A percentile compares a stretch with the other conserved stretches of the same genome.
These are phyloP conservation scores for Daldinia caldariorum DNA, from an alignment of 495 filamentous ascomycete species.

Conservation along the genomic window DNA sequence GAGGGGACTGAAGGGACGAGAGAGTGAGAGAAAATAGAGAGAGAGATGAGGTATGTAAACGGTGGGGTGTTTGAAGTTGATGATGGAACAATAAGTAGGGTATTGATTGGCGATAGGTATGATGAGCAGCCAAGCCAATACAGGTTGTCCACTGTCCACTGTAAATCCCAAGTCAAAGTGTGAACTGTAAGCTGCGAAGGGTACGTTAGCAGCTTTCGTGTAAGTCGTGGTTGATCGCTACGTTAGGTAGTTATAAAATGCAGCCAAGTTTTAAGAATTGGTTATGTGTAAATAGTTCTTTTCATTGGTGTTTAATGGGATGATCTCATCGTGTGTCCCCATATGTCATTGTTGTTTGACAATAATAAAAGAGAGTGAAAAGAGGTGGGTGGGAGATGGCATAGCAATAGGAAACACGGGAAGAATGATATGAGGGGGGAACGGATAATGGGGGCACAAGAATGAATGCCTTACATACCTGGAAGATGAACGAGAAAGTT, in stretches of 20 bases:
- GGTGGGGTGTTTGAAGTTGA: constrained; percentile 11
- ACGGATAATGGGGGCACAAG: neutral
- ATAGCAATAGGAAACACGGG: neutral
- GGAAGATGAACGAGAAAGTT: neutral
- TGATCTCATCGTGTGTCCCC: constrained; percentile 1
- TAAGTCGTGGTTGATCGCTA: neutral
- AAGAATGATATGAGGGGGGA: constrained; percentile 17
- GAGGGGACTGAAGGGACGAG: neutral
- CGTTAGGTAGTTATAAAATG: neutral
- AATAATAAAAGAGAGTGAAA: constrained; percentile 16
- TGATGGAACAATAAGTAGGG: neutral
- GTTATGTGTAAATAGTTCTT: neutral
- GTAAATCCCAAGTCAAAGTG: constrained; percentile 22
- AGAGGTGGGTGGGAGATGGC: neutral
- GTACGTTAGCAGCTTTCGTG: constrained; percentile 26
- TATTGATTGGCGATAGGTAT: constrained; percentile 21
- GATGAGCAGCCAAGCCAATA: constrained; percentile 5
- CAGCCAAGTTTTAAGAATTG: neutral
- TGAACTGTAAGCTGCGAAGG: constrained; percentile 5
- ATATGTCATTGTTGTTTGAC: constrained; percentile 4
- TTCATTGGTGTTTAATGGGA: constrained; percentile 22
- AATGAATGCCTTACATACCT: constrained; percentile 1
- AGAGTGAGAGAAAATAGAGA: neutral
- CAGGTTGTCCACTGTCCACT: neutral
- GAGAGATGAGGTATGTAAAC: constrained; percentile 3